Evolutionary conservation across 495 filamentous ascomycete genomes (phyloP), one percentile per base, ranked within the genome.

Genomic region (Oidiodendron maius): DNA sequence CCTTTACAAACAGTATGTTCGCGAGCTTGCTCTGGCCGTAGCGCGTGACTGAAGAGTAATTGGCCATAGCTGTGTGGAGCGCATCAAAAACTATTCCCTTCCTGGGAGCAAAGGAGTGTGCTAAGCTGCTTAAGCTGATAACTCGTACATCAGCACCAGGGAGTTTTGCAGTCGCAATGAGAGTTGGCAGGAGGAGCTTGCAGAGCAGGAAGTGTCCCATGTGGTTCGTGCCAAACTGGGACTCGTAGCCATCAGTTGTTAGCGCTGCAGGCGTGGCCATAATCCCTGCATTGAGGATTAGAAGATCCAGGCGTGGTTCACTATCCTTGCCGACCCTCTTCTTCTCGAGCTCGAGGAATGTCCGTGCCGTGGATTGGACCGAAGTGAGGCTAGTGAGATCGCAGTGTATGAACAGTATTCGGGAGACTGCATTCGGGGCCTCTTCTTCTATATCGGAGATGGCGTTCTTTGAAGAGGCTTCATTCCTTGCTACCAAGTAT

Each of bases 221-320:
- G 57, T 89, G 76, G 55, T 89, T 90, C 1, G 78, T 83, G 13
- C 75, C 81, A 48, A 88, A 80, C 47, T 87, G 80, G 28, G 77
- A 71, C 57, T 90, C 84, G 52, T 78, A 77, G 3, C 84, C 81
- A 10, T 87, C 79, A 3, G 68, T 58, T 0, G 82, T 82, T 1
- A 65, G 52, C 0, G 58, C 56, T 6, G 59, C 66, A 0, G 74
- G 68, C 5, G 71, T 49, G 0, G 67, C 77, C 77, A 86, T 82
- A 50, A 85, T 72, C 28, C 83, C 84, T 3, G 85, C 84, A 53
- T 89, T 90, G 63, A 80, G 76, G 26, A 89, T 68, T 2, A 91
- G 64, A 22, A 81, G 60, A 49, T 89, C 80, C 16, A 67, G 67
- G 22, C 76, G 59, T 3, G 21, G 16, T n/a, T n/a, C n/a, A n/a